phyloP scores from a whole-genome alignment of 371 early-diverging fungal species.

The Mucor racemosus region DNA sequence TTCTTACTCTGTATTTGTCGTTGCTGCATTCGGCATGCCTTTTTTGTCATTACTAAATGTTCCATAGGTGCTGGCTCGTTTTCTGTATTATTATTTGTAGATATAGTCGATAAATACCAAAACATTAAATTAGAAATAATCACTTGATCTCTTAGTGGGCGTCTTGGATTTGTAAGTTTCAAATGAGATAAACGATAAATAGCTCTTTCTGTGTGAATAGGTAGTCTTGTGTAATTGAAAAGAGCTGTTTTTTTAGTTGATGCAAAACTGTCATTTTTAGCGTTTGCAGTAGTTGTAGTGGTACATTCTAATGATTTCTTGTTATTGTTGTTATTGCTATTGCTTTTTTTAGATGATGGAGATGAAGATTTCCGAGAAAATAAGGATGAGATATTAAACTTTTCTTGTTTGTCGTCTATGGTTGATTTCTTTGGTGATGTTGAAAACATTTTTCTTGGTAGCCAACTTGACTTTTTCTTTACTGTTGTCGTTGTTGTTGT shows the following conservation, averaged over 20 bases:
- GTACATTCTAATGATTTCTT: neutral
- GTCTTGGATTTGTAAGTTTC: constrained; percentile 71
- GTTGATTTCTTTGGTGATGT: constrained; percentile 5
- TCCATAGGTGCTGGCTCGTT: constrained; percentile 1
- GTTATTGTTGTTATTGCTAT: neutral
- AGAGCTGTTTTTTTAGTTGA: neutral
- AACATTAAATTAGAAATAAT: constrained; percentile 79
- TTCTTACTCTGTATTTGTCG: constrained; percentile 3
- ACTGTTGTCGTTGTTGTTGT: neutral
- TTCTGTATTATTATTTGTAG: constrained; percentile 6
- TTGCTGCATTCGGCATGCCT: constrained; percentile 13
- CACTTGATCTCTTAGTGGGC: constrained; percentile 76
- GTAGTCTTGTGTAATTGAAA: constrained; percentile 39
- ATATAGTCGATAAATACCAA: constrained; percentile 61
- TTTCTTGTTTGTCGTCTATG: neutral
- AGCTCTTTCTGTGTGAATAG: constrained; percentile 67
- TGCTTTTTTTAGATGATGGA: constrained; percentile 2
- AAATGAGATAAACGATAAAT: constrained; percentile 74
- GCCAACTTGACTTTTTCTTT: constrained; percentile 24
- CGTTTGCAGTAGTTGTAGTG: neutral
- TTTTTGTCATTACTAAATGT: constrained; percentile 3
- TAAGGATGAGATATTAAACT: constrained; percentile 10
- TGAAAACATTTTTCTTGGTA: constrained; percentile 14
- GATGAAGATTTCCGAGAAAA: constrained; percentile 9
- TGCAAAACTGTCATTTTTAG: neutral